phyloP scores from a whole-genome alignment of 2,329 filamentous ascomycete genomes.

The Xylaria hypoxylon region DNA sequence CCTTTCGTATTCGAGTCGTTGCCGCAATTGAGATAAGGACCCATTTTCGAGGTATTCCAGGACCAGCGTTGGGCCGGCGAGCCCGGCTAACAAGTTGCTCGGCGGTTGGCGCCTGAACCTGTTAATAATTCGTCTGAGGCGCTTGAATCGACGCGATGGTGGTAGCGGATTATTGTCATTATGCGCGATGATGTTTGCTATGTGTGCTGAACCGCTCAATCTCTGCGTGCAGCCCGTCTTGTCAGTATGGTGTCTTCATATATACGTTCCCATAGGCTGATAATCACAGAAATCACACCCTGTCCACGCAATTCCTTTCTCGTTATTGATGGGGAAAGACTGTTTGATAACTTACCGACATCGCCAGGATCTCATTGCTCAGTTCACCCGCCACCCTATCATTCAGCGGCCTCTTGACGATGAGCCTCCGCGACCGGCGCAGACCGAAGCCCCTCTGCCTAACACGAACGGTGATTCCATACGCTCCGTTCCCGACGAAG shows the following conservation, averaged over 20 bases:
- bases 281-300: not conserved
- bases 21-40: not conserved
- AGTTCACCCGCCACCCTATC: not conserved
- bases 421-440: slow-evolving; percentile 1
- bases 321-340: not conserved
- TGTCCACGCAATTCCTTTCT: not conserved
- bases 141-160: not conserved
- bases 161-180: not conserved
- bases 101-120: not conserved
- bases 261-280: not conserved
- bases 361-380: slow-evolving; percentile 17
- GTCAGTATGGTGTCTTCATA: not conserved
- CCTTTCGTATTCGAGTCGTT: accelerated
- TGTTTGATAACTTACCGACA: slow-evolving; percentile 25
- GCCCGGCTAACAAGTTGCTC: slow-evolving; percentile 10
- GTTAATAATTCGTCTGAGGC: not conserved
- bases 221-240: not conserved
- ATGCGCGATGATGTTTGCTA: slow-evolving; percentile 26
- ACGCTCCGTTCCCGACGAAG: not conserved
- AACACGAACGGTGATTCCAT: slow-evolving; percentile 9
- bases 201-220: slow-evolving; percentile 34
- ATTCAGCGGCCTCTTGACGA: slow-evolving; percentile 29
- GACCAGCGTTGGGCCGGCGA: slow-evolving; percentile 19
- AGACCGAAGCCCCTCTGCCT: slow-evolving; percentile 13
- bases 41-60: slow-evolving; percentile 36